Evolutionary conservation across 257 asterid species (phyloP), one percentile per base, ranked within the genome.

Genomic region (Solanum habrochaites): DNA sequence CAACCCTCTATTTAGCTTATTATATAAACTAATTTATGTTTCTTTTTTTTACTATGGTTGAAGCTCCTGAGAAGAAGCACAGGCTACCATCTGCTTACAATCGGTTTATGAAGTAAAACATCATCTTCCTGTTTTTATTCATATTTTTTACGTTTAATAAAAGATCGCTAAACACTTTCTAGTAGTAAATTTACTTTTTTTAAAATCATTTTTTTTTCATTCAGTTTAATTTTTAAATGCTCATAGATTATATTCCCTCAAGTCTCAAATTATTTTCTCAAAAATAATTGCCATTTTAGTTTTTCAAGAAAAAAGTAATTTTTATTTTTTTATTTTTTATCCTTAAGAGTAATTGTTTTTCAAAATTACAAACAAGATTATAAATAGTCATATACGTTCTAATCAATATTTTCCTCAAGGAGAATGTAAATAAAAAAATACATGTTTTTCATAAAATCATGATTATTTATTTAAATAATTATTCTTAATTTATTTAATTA

Each of bases 21-120:
- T 2, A 43, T 43, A 8, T 8, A 42, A 40, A 12, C 60, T 77
- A 5, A 42, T 77, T 7, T 77, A 4, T 37, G 2, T 25, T 7
- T 43, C 15, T 2, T 75, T 40, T 13, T 8, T 27, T 27, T 27
- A 27, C 83, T 43, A 14, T 78, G 62, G 25, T 25, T 5, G 83
- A 27, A 97, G 99, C 99, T 70, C 99, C 99, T 23, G 99, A 97
- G 93, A 97, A 95, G 93, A 96, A 96, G 90, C 99, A 95, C 70
- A 95, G 99, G 92, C 98, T 97, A 88, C 99, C 99, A 88, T 95
- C 99, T 67, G 99, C 99, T 84, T 97, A 97, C 98, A 97, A 97
- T 85, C 94, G 99, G 52, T 97, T 97, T 96, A 97, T 97, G 99
- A 97, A 96, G 99, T 97, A 88, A 49, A 67, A 77, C 14, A 42